These are phyloP conservation scores for Dryas integrifolia DNA, from an alignment of 331 rosid species.

Conservation along the genomic window DNA sequence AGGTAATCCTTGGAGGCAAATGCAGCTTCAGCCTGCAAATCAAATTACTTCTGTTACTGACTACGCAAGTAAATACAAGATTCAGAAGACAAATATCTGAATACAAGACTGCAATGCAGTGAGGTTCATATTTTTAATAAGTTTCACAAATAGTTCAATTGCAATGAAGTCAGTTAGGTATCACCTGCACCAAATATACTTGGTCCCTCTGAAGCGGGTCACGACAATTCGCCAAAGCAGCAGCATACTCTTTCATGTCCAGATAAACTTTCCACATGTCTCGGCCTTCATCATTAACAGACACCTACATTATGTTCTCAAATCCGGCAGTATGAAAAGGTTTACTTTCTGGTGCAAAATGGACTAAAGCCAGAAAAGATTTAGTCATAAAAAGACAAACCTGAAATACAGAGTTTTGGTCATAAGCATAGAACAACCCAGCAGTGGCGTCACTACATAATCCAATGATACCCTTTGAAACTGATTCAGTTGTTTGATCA, in stretches of 20 bases:
- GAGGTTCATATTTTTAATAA: background rate
- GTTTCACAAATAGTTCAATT: background rate
- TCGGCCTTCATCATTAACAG: slow-evolving; percentile 89
- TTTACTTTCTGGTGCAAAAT: slow-evolving; percentile 30
- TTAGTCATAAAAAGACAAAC: slow-evolving; percentile 43
- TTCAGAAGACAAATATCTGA: background rate
- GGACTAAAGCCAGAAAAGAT: slow-evolving; percentile 26
- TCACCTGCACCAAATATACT: slow-evolving; percentile 86
- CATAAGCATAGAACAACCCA: slow-evolving; percentile 91
- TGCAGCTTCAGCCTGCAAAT: slow-evolving; percentile 95
- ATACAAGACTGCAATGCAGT: background rate
- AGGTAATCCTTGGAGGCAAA: slow-evolving; percentile 75
- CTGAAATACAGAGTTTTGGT: slow-evolving; percentile 93
- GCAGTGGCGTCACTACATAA: slow-evolving; percentile 97
- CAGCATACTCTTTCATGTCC: slow-evolving; percentile 91
- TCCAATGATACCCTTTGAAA: slow-evolving; percentile 83
- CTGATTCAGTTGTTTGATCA: slow-evolving; percentile 79
- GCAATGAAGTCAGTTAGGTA: slow-evolving; percentile 16
- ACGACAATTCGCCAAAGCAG: slow-evolving; percentile 86
- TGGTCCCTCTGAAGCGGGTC: slow-evolving; percentile 93
- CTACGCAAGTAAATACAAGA: slow-evolving; percentile 5
- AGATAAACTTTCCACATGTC: slow-evolving; percentile 99
- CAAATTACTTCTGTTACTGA: slow-evolving; percentile 30
- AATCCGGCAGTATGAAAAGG: slow-evolving; percentile 24
- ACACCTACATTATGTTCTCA: slow-evolving; percentile 60